These are phyloP conservation scores for Herpetomonas muscarum DNA, from an alignment of 208 protist genomes.

Conservation along the genomic window DNA sequence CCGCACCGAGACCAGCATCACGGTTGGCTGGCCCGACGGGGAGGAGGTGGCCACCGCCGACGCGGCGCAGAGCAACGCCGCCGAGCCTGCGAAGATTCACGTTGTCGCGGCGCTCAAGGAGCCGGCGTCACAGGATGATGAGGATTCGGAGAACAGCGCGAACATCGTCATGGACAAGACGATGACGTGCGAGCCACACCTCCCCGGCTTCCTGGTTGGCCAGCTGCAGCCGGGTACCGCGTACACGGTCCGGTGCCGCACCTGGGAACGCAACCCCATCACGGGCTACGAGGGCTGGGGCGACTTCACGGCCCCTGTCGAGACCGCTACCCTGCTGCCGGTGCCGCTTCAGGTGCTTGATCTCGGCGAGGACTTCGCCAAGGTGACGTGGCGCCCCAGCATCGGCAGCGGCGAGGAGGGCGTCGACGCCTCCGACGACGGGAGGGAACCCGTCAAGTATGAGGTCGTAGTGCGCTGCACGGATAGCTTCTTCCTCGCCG, in stretches of 20 bases:
- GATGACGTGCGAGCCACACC: slow-evolving; percentile 14
- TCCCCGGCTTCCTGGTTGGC: slow-evolving; percentile 67
- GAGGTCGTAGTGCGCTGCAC: slow-evolving; percentile 84
- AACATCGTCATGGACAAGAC: slow-evolving; percentile 2
- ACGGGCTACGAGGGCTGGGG: slow-evolving; percentile 79
- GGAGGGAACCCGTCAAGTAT: slow-evolving; percentile 81
- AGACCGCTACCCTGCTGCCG: slow-evolving; percentile 60
- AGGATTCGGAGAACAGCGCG: not conserved
- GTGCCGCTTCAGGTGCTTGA: slow-evolving; percentile 77
- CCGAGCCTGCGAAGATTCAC: slow-evolving; percentile 20
- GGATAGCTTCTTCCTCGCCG: slow-evolving; percentile 44
- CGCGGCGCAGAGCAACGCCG: not conserved
- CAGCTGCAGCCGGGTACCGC: slow-evolving; percentile 57
- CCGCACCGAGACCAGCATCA: slow-evolving; percentile 88
- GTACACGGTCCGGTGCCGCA: slow-evolving; percentile 75
- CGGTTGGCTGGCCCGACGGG: slow-evolving; percentile 47
- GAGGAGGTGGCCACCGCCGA: slow-evolving; percentile 1
- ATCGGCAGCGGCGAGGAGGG: slow-evolving; percentile 19
- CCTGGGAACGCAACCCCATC: slow-evolving; percentile 70
- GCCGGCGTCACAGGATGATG: slow-evolving; percentile 1
- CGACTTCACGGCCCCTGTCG: slow-evolving; percentile 64
- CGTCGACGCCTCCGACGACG: not conserved
- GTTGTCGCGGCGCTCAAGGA: slow-evolving; percentile 41
- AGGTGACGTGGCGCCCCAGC: slow-evolving; percentile 71
- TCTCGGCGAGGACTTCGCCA: slow-evolving; percentile 87